These are phyloP conservation scores for Bimuria novae-zelandiae DNA, from an alignment of 2,329 filamentous ascomycete genomes.

Conservation along the genomic window DNA sequence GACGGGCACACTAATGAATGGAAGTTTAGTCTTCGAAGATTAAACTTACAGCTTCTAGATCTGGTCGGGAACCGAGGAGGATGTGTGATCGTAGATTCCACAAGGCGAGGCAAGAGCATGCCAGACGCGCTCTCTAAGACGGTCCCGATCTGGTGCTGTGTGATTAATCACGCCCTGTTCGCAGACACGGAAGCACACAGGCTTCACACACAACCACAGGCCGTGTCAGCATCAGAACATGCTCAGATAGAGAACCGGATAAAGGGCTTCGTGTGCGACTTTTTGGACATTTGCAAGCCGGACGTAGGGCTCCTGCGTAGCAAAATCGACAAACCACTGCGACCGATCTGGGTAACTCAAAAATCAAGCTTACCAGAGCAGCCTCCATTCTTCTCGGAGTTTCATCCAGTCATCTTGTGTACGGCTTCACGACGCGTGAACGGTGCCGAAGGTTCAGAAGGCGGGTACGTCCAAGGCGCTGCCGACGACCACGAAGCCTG, in stretches of 20 bases:
- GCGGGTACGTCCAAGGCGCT: slow-evolving; percentile 88
- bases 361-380: slow-evolving; percentile 59
- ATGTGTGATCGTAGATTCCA: slow-evolving; percentile 91
- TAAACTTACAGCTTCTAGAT: slow-evolving; percentile 82
- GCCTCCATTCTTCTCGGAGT: slow-evolving; percentile 58
- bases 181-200: slow-evolving; percentile 58
- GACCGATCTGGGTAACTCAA: slow-evolving; percentile 79
- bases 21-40: slow-evolving; percentile 81
- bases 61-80: slow-evolving; percentile 70
- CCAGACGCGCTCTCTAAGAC: slow-evolving; percentile 95
- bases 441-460: slow-evolving; percentile 70
- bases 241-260: slow-evolving; percentile 73
- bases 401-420: slow-evolving; percentile 78
- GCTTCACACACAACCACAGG: slow-evolving; percentile 72
- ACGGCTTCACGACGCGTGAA: slow-evolving; percentile 77
- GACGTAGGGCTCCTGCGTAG: slow-evolving; percentile 59
- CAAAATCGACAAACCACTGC: slow-evolving; percentile 71
- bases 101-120: slow-evolving; percentile 88
- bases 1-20: slow-evolving; percentile 92
- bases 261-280: slow-evolving; percentile 58
- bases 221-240: slow-evolving; percentile 75
- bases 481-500: slow-evolving; percentile 95
- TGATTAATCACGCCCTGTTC: slow-evolving; percentile 81
- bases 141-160: slow-evolving; percentile 88
- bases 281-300: slow-evolving; percentile 62